phyloP scores from a whole-genome alignment of 2,329 filamentous ascomycete genomes.

The Ceratocystis albifundus region DNA sequence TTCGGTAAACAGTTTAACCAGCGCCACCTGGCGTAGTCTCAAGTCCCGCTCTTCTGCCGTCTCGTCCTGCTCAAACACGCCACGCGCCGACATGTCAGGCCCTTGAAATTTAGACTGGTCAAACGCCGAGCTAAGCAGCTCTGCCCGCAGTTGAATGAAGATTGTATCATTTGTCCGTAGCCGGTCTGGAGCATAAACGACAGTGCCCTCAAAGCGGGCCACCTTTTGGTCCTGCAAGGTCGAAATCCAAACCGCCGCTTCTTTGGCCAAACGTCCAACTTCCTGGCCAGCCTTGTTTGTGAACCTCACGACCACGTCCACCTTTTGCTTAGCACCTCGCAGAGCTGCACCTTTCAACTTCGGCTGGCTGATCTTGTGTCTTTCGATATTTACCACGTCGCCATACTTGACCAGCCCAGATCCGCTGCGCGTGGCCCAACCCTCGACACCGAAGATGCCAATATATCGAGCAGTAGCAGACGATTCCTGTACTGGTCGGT shows the following conservation, averaged over 20 bases:
- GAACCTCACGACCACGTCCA: slow-evolving; percentile 85
- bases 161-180: slow-evolving; percentile 85
- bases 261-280: slow-evolving; percentile 75
- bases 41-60: slow-evolving; percentile 74
- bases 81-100: slow-evolving; percentile 33
- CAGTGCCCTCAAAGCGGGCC: slow-evolving; percentile 75
- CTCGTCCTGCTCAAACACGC: slow-evolving; percentile 74
- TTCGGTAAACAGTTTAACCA: slow-evolving; percentile 83
- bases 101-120: slow-evolving; percentile 16
- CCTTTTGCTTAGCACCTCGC: slow-evolving; percentile 50
- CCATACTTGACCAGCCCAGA: slow-evolving; percentile 63
- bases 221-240: slow-evolving; percentile 81
- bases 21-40: slow-evolving; percentile 69
- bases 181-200: slow-evolving; percentile 77
- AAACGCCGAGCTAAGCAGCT: slow-evolving; percentile 58
- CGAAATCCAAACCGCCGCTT: slow-evolving; percentile 83
- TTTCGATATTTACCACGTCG: slow-evolving; percentile 75
- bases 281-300: slow-evolving; percentile 69
- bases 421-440: slow-evolving; percentile 84
- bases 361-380: slow-evolving; percentile 46
- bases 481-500: slow-evolving; percentile 24
- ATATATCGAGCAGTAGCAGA: slow-evolving; percentile 51
- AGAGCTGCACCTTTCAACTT: slow-evolving; percentile 31
- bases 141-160: slow-evolving; percentile 78
- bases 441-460: slow-evolving; percentile 81